Conservation (phyloP, 2,329 filamentous ascomycete genomes). For the Chaetomiaceae sp. region DNA sequence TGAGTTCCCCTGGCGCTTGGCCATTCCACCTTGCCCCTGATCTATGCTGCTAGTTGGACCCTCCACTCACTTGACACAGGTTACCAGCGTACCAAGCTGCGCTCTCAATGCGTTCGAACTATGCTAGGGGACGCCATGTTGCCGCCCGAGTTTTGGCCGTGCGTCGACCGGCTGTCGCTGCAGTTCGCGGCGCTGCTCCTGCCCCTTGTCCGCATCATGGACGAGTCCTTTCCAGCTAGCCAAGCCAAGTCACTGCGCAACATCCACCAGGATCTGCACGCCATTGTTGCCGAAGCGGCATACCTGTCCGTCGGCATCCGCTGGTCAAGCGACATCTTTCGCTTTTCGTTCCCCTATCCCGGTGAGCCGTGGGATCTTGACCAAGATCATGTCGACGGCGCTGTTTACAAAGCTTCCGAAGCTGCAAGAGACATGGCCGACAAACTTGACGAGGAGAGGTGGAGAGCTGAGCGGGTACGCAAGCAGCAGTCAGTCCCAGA, state of each 20-base stretch:
- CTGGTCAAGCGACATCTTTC: constrained; percentile 28
- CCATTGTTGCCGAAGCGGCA: constrained; percentile 29
- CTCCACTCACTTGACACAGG: constrained; percentile 24
- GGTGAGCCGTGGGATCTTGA: constrained; percentile 26
- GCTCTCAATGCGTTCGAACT: constrained; percentile 27
- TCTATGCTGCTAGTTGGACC: not conserved
- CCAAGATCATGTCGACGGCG: constrained; percentile 21
- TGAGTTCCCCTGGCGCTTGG: not conserved
- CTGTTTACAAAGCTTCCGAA: constrained; percentile 21
- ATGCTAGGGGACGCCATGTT: constrained; percentile 23
- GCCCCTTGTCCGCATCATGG: constrained; percentile 31
- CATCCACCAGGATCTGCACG: constrained; percentile 30
- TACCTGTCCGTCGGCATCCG: constrained; percentile 29
- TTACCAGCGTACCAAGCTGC: constrained; percentile 31
- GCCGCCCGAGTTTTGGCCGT: constrained; percentile 32
- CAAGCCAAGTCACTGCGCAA: constrained; percentile 16
- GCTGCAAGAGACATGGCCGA: constrained; percentile 7
- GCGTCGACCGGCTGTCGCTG: constrained; percentile 32
- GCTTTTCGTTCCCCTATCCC: constrained; percentile 24
- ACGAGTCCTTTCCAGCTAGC: constrained; percentile 13
- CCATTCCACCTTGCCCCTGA: too few species aligned
- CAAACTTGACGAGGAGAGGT: constrained; percentile 4
- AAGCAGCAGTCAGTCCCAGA: not conserved
- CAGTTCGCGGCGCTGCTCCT: constrained; percentile 31
- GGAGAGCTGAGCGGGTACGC: not conserved